A percentile compares a stretch with the other conserved stretches of the same genome.
phyloP scores from a whole-genome alignment of 345 rosid species.

The Citrus hindsii region DNA sequence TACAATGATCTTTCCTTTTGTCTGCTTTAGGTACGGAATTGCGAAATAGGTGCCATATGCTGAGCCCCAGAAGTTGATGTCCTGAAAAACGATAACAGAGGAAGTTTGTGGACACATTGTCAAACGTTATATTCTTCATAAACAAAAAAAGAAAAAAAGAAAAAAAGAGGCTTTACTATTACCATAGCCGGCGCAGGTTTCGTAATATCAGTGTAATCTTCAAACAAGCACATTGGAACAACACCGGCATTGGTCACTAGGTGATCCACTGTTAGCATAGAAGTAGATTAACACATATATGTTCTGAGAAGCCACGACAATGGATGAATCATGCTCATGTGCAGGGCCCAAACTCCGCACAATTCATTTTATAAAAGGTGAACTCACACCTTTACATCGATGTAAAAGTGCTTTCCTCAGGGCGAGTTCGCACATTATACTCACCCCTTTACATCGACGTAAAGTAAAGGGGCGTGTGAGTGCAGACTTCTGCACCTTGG shows the following conservation, averaged over 20 bases:
- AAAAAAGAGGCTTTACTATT: not conserved
- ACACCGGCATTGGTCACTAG: slow-evolving; percentile 63
- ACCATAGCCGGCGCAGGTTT: slow-evolving; percentile 46
- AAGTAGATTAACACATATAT: not conserved
- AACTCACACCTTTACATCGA: too few relatives aligned
- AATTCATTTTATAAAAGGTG: too few relatives aligned
- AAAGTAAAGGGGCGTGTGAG: too few relatives aligned
- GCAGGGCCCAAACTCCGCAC: too few relatives aligned
- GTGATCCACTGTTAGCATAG: slow-evolving; percentile 54
- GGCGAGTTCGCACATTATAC: too few relatives aligned
- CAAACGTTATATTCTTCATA: not conserved
- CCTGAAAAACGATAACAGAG: slow-evolving; percentile 17
- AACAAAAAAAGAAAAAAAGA: not conserved
- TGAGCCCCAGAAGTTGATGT: slow-evolving; percentile 55
- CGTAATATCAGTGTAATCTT: slow-evolving; percentile 43
- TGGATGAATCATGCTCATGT: not conserved
- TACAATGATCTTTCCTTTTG: slow-evolving; percentile 44
- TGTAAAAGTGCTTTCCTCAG: too few relatives aligned
- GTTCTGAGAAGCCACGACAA: not conserved
- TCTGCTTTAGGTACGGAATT: slow-evolving; percentile 34
- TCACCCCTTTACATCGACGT: too few relatives aligned
- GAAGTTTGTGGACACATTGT: not conserved
- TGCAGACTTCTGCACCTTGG: too few relatives aligned
- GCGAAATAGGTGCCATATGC: slow-evolving; percentile 39
- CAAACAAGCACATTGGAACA: slow-evolving; percentile 41